These are phyloP conservation scores for Xanthoceras sorbifolium DNA, from an alignment of 345 rosid species.

Conservation along the genomic window DNA sequence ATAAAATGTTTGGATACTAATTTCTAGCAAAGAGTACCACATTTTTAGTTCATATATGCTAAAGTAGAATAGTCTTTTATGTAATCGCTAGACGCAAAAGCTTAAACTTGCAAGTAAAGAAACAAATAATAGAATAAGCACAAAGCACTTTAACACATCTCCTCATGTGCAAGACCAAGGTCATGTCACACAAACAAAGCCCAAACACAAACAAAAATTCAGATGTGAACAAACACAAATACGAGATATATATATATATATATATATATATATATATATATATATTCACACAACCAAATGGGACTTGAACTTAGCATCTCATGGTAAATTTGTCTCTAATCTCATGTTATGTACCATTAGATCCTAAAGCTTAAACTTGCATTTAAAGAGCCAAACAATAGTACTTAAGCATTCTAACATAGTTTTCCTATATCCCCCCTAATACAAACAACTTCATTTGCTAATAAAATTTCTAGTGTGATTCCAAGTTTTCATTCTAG, in stretches of 20 bases:
- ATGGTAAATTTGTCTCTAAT: background rate
- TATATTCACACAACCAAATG: background rate
- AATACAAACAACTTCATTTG: background rate
- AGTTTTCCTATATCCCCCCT: background rate
- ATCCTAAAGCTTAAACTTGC: background rate
- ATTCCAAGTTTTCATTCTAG: background rate
- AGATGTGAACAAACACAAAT: background rate
- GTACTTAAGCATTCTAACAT: background rate
- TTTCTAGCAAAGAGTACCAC: background rate
- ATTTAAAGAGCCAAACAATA: background rate
- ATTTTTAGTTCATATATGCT: background rate
- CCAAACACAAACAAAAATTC: background rate
- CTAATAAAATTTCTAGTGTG: background rate
- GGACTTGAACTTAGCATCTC: background rate
- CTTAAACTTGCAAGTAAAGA: background rate
- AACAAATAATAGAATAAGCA: background rate
- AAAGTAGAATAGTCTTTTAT: background rate
- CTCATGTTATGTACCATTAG: background rate
- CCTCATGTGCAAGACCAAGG: background rate
- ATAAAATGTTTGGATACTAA: background rate
- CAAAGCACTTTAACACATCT: background rate
- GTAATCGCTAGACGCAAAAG: background rate
- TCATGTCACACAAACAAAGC: background rate
- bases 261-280: background rate
- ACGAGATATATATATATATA: background rate